Conservation (phyloP, 345 rosid species). For the Linum tenue region DNA sequence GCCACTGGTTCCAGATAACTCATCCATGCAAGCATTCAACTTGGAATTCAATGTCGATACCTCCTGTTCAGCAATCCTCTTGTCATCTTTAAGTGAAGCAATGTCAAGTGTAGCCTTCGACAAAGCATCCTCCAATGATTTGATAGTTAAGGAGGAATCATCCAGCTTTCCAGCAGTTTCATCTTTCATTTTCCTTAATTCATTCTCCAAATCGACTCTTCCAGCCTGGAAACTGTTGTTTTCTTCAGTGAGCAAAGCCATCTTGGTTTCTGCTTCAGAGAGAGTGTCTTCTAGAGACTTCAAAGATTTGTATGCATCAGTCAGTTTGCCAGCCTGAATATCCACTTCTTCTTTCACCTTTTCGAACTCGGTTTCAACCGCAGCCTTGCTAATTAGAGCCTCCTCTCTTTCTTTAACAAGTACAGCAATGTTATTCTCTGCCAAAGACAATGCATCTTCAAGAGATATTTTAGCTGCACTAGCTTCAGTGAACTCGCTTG, state of each 20-base stretch:
- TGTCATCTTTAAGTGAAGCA: slow-evolving; percentile 50
- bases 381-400: slow-evolving; percentile 41
- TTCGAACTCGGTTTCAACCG: slow-evolving; percentile 47
- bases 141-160: slow-evolving; percentile 41
- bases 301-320: slow-evolving; percentile 47
- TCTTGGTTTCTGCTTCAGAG: slow-evolving; percentile 42
- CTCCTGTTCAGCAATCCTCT: slow-evolving; percentile 49
- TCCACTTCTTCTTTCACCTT: slow-evolving; percentile 40
- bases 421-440: slow-evolving; percentile 43
- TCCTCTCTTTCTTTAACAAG: slow-evolving; percentile 64
- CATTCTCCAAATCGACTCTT: slow-evolving; percentile 39
- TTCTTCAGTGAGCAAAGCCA: slow-evolving; percentile 42
- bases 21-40: slow-evolving; percentile 68
- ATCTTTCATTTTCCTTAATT: slow-evolving; percentile 46
- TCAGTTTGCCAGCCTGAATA: slow-evolving; percentile 39
- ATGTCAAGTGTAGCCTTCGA: slow-evolving; percentile 40
- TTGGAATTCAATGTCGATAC: slow-evolving; percentile 49
- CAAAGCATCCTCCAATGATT: slow-evolving; percentile 51
- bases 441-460: slow-evolving; percentile 54
- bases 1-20: slow-evolving; percentile 59
- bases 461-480: slow-evolving; percentile 39
- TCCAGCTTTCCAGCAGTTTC: slow-evolving; percentile 45
- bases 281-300: slow-evolving; percentile 54
- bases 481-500: slow-evolving; percentile 43
- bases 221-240: slow-evolving; percentile 29